Evolutionary conservation across 495 filamentous ascomycete genomes (phyloP).

Genomic region (Podospora australis): DNA sequence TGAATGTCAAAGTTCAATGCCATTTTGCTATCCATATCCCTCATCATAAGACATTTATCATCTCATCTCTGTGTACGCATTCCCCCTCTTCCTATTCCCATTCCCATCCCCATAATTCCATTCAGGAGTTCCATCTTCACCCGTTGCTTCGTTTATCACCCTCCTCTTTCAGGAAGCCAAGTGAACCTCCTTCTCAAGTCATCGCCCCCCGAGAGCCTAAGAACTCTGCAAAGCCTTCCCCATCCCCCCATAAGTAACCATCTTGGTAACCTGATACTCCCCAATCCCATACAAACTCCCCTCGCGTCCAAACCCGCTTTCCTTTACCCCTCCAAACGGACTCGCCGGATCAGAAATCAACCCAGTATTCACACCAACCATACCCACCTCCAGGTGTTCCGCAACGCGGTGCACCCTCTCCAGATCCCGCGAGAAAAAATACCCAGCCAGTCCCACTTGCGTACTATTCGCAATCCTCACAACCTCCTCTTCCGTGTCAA

Average conservation of each 20-base stretch:
- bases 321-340: slow-evolving; percentile 91
- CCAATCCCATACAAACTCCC: slow-evolving; percentile 87
- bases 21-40: no score
- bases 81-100: no score
- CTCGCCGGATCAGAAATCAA: slow-evolving; percentile 74
- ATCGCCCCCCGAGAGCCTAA: no score
- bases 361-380: slow-evolving; percentile 85
- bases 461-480: slow-evolving; percentile 69
- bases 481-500: slow-evolving; percentile 78
- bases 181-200: no score
- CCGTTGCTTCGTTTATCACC: no score
- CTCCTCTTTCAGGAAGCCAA: no score
- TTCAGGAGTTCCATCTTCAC: no score
- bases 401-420: slow-evolving; percentile 68
- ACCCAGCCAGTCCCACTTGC: slow-evolving; percentile 76
- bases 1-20: no score
- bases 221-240: slow-evolving; percentile 47
- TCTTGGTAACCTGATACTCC: slow-evolving; percentile 85
- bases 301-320: slow-evolving; percentile 87
- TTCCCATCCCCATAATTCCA: no score
- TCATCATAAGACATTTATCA: no score
- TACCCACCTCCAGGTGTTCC: slow-evolving; percentile 80
- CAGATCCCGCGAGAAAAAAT: slow-evolving; percentile 77
- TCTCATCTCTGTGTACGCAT: no score
- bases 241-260: slow-evolving; percentile 77